These are phyloP conservation scores for Mortierella sp. DNA, from an alignment of 371 early-diverging fungal genomes.

Conservation along the genomic window DNA sequence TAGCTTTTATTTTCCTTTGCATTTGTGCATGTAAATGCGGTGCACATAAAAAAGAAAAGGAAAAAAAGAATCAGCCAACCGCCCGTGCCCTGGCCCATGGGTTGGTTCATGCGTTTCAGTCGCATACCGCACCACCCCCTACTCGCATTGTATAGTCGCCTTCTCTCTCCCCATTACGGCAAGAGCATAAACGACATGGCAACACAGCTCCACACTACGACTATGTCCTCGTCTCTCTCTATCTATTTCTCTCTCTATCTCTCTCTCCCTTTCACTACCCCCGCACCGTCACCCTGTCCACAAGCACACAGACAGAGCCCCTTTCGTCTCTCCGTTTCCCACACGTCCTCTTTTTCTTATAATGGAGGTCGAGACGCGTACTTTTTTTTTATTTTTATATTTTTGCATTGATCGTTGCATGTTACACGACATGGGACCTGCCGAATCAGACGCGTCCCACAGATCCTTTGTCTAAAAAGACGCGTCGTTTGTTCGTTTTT, in stretches of 20 bases:
- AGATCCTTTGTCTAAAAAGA: not conserved
- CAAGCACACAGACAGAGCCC: no score
- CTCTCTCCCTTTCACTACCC: not conserved
- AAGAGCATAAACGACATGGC: not conserved
- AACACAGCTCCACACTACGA: constrained; percentile 49
- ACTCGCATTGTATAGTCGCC: not conserved
- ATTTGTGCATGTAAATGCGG: not conserved
- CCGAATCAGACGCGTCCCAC: not conserved
- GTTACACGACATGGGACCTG: not conserved
- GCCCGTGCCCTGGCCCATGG: constrained; percentile 7
- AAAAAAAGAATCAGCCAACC: not conserved
- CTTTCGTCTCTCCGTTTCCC: not conserved
- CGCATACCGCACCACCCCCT: constrained; percentile 8
- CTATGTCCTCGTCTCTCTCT: constrained; percentile 61
- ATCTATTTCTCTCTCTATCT: no score
- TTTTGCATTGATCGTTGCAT: not conserved
- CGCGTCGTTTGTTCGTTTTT: no score
- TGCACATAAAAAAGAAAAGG: constrained; percentile 9
- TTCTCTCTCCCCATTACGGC: constrained; percentile 19
- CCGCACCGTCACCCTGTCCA: no score
- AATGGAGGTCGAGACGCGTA: not conserved
- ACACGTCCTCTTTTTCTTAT: not conserved
- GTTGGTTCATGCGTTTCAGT: constrained; percentile 5
- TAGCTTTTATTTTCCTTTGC: not conserved
- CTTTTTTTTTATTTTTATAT: not conserved